Percentiles rank a stretch among this genome's conserved stretches.
These are phyloP conservation scores for Ceratocystis cubensis DNA, from an alignment of 2,329 filamentous ascomycete genomes.

Conservation along the genomic window DNA sequence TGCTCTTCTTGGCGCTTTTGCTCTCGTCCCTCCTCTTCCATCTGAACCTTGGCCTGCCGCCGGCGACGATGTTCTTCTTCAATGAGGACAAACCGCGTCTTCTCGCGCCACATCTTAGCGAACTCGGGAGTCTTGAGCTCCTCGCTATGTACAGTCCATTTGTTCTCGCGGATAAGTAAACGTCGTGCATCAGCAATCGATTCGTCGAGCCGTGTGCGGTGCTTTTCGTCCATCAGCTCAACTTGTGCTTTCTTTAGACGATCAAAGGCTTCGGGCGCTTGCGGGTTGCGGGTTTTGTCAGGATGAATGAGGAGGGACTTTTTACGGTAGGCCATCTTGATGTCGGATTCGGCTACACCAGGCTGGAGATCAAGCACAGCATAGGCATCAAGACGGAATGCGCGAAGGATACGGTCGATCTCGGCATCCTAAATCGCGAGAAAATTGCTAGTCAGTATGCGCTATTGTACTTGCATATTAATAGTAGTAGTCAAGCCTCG, in stretches of 20 bases:
- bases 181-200: slow-evolving; percentile 92
- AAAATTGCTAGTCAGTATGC: not conserved
- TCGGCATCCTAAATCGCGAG: slow-evolving; percentile 59
- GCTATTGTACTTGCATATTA: not conserved
- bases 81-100: slow-evolving; percentile 77
- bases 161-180: slow-evolving; percentile 85
- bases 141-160: slow-evolving; percentile 77
- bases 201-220: slow-evolving; percentile 76
- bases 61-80: slow-evolving; percentile 80
- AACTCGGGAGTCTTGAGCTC: slow-evolving; percentile 80
- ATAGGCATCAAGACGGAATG: slow-evolving; percentile 71
- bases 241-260: slow-evolving; percentile 89
- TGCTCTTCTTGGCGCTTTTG: slow-evolving; percentile 79
- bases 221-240: slow-evolving; percentile 85
- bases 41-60: slow-evolving; percentile 79
- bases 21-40: slow-evolving; percentile 91
- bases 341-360: slow-evolving; percentile 88
- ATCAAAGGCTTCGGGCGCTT: slow-evolving; percentile 90
- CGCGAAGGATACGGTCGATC: slow-evolving; percentile 84
- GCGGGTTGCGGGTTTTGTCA: slow-evolving; percentile 87
- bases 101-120: slow-evolving; percentile 74
- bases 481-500: too few relatives aligned
- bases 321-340: slow-evolving; percentile 86
- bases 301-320: slow-evolving; percentile 99
- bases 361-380: slow-evolving; percentile 91